Evolutionary conservation across 2,329 filamentous ascomycete genomes (phyloP), one percentile per base, ranked within the genome.

Genomic region (Fusarium nurragi): DNA sequence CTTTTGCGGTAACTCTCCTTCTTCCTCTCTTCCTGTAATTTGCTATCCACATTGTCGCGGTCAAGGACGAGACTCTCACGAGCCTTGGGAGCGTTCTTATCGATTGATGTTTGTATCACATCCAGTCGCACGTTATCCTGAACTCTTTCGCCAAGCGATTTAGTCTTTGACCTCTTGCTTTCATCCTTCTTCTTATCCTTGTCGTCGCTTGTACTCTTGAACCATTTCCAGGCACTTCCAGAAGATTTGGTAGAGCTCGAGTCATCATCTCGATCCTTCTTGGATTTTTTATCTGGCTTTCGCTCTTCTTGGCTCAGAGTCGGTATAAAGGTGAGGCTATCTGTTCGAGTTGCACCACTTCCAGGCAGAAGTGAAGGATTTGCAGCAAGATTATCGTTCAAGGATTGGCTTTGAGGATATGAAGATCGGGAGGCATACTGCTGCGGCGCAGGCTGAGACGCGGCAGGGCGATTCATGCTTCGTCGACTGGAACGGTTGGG

Each of bases 21-120:
- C 77, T 90, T 94, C 40, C 91, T 86, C 71, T 97, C 93, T 66
- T 93, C 90, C 56, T 93, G 88, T 9, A 95, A 79, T 73, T 90
- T 93, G 62, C 79, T 81, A 65, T 92, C 90, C 50, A 90, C 77
- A 60, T 79, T 88, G 22, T 95, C 90, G 18, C 94, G 89, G 70
- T 97, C 93, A 37, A 97, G 77, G 1, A 96, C 85, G 21, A 97
- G 78, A 71, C 92, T 97, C 76, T 97, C 94, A 13, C 94, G 88
- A 4, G 90, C 90, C 67, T 85, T 88, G 26, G 81, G 82, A 3
- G 84, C 81, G 11, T 78, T 81, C 39, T 82, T 86, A 46, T 98
- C 94, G 73, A 96, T 94, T 0, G 94, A 96, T 34, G 87, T 91
- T 73, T 97, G 94, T 21, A 97, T 82, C 21, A 97, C 86, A 71